Evolutionary conservation across 441 rosid species (phyloP).

Genomic region (Gossypium davidsonii): DNA sequence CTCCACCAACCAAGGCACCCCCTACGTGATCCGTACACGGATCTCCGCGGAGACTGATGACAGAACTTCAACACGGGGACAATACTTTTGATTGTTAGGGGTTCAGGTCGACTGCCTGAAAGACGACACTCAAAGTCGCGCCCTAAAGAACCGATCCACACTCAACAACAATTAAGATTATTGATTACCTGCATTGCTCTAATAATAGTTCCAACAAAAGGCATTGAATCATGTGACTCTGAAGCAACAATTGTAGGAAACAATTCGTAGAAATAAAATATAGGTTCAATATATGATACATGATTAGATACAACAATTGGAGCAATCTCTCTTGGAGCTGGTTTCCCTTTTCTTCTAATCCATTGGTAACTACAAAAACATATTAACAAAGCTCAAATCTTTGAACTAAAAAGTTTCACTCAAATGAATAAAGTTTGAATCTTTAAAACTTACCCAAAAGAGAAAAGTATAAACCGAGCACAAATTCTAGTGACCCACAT

Average conservation of each 20-base stretch:
- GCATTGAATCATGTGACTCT: conserved; percentile 84
- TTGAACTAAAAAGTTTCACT: not conserved
- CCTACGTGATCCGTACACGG: too few relatives aligned
- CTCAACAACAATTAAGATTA: not conserved
- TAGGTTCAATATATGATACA: conserved; percentile 86
- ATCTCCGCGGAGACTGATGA: too few relatives aligned
- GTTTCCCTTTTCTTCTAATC: conserved; percentile 86
- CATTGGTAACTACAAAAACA: conserved; percentile 73
- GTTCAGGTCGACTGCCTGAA: too few relatives aligned
- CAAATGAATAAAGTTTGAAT: not conserved
- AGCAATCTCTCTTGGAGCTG: conserved; percentile 79
- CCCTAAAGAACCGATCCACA: too few relatives aligned
- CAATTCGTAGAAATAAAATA: conserved; percentile 84
- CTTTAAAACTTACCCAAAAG: conserved; percentile 59
- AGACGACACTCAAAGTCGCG: too few relatives aligned
- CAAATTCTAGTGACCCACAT: conserved; percentile 86
- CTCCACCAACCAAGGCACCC: too few relatives aligned
- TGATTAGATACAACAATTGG: conserved; percentile 93
- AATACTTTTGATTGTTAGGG: too few relatives aligned
- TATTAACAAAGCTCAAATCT: too few relatives aligned
- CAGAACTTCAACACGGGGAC: too few relatives aligned
- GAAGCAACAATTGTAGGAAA: conserved; percentile 93
- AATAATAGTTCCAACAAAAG: conserved; percentile 92
- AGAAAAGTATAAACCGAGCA: conserved; percentile 72
- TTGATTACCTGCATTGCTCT: conserved; percentile 89